A percentile compares a stretch with the other conserved stretches of the same genome.
These are phyloP conservation scores for Melanogaster broomeanus DNA, from an alignment of 768 basidiomycete genomes.

Conservation along the genomic window DNA sequence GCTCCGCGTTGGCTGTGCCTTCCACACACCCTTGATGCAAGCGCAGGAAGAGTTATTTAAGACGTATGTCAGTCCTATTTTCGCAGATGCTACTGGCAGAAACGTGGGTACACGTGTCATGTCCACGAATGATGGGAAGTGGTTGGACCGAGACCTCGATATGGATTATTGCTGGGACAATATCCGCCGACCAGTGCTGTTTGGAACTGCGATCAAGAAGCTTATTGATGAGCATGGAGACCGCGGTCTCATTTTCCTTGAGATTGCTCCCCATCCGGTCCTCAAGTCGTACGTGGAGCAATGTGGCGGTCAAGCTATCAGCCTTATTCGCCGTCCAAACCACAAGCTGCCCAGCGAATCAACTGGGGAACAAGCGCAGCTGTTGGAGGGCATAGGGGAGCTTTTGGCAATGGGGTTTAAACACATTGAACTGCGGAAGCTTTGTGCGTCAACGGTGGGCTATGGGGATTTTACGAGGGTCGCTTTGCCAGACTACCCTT, in stretches of 20 bases:
- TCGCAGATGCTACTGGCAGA: neutral
- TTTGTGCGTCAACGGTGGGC: conserved; percentile 1
- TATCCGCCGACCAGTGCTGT: conserved; percentile 23
- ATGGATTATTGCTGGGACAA: conserved; percentile 27
- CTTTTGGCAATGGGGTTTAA: conserved; percentile 13
- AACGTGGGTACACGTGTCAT: conserved; percentile 14
- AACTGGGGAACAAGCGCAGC: conserved; percentile 16
- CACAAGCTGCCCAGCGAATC: conserved; percentile 12
- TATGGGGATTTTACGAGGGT: conserved; percentile 9
- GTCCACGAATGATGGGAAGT: conserved; percentile 22
- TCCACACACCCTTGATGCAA: conserved; percentile 27
- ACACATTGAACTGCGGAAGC: conserved; percentile 12
- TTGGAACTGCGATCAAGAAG: conserved; percentile 21
- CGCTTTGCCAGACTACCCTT: conserved; percentile 22
- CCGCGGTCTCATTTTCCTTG: conserved; percentile 15
- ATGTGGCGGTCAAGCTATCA: conserved; percentile 18
- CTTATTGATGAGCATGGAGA: conserved; percentile 15
- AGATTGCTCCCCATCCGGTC: conserved; percentile 24
- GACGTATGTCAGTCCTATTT: neutral
- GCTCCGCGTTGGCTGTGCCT: conserved; percentile 23
- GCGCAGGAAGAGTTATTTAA: conserved; percentile 20
- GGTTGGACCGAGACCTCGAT: conserved; percentile 16
- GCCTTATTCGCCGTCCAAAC: conserved; percentile 20
- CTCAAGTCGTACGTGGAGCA: conserved; percentile 23
- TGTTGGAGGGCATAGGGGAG: conserved; percentile 19